These are phyloP conservation scores for Zea luxurians DNA, from an alignment of 176 grass and related monocot species.

Conservation along the genomic window DNA sequence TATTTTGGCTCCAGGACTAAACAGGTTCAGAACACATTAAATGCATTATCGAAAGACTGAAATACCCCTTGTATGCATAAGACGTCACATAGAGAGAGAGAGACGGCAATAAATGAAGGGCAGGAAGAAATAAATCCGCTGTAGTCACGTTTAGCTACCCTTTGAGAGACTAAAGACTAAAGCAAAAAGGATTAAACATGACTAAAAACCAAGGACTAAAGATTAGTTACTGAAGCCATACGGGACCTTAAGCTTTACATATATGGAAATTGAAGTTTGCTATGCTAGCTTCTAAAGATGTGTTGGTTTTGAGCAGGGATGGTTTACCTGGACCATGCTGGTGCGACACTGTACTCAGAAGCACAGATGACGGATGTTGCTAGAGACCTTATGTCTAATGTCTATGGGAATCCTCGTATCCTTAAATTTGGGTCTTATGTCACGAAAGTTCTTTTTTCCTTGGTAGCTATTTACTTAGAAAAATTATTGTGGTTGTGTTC, in stretches of 20 bases:
- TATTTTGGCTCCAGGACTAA: too few relatives aligned
- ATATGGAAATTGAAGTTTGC: background rate
- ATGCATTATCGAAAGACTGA: too few relatives aligned
- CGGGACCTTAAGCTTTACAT: background rate
- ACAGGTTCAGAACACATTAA: too few relatives aligned
- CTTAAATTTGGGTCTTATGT: conserved; percentile 28
- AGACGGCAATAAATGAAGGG: too few relatives aligned
- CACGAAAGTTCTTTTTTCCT: background rate
- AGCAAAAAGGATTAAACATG: too few relatives aligned
- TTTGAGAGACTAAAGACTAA: too few relatives aligned
- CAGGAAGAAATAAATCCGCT: too few relatives aligned
- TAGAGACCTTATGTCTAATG: conserved; percentile 63
- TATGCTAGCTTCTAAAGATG: background rate
- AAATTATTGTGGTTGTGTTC: conserved; percentile 20
- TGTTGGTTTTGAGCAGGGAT: conserved; percentile 41
- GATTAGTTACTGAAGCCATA: too few relatives aligned
- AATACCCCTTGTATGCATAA: too few relatives aligned
- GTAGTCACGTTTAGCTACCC: too few relatives aligned
- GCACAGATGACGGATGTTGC: conserved; percentile 64
- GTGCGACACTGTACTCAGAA: conserved; percentile 78
- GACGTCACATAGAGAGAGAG: too few relatives aligned
- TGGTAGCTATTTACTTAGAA: background rate
- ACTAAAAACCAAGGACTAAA: too few relatives aligned
- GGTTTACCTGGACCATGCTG: conserved; percentile 87
- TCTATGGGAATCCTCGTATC: conserved; percentile 99